Evolutionary conservation across 208 protist genomes (phyloP), one percentile per base, ranked within the genome.

Genomic region (Naegleria lovaniensis): DNA sequence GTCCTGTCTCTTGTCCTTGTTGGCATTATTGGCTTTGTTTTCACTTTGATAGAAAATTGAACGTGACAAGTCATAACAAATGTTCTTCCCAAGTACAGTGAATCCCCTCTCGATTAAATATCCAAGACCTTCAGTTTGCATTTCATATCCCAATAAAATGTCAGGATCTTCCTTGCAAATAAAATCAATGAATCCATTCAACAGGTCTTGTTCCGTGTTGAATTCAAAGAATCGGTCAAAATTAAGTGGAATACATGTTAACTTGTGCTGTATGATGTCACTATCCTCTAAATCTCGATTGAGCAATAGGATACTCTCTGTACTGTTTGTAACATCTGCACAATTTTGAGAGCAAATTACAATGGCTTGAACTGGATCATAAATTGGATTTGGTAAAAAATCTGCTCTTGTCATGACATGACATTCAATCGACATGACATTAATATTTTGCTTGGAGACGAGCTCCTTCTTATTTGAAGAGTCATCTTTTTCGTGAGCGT

Each of bases 141-240:
- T 79, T 86, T 96, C 95, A 90, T 93, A 96, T 33, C 95, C 95
- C 25, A 93, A 86, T 6, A 96, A 38, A 33, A 96, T 93, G 91
- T 96, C 95, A 25, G 95, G 94, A 84, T 96, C 95, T 59, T 91
- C 6, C 25, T 55, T 7, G 15, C 11, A 29, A 67, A 90, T 79
- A 7, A 90, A 16, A 29, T 85, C 15, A 41, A 83, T 43, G 36
- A 85, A 90, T 58, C 36, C 51, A 19, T 83, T 38, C 3, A 75
- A n/a, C 9, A 90, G 29, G 7, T 76, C n/a, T 40, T 39, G 16
- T 90, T 90, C 89, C 19, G 5, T 41, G 43, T 85, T 43, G 29
- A 43, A 51, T 43, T 85, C n/a, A 29, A 48, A 48, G 29, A 85
- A 22, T 85, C 38, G 9, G 36, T 79, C 16, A 79, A 79, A 79